A percentile compares a stretch with the other conserved stretches of the same genome.
These are phyloP conservation scores for Saturnispora hagleri DNA, from an alignment of 805 yeast species.

Conservation along the genomic window DNA sequence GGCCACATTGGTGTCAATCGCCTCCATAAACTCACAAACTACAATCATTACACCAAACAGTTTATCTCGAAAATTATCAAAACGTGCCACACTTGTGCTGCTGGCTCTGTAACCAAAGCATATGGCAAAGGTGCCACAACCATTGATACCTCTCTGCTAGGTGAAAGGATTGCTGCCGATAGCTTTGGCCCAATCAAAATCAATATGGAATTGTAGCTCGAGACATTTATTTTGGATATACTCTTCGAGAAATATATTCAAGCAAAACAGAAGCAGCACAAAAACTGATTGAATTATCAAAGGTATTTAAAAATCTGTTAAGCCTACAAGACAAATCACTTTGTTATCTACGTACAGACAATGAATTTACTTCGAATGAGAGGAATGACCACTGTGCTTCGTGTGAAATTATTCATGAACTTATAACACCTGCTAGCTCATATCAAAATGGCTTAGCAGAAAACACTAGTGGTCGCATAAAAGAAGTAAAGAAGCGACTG, in stretches of 20 bases:
- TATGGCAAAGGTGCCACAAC: background rate
- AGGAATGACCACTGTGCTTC: background rate
- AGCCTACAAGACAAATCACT: background rate
- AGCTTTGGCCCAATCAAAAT: background rate
- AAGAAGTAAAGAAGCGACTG: background rate
- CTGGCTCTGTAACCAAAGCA: background rate
- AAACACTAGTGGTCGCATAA: background rate
- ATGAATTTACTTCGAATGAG: background rate
- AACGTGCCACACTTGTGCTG: background rate
- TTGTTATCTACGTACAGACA: background rate
- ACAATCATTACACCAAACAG: background rate
- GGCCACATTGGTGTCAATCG: background rate
- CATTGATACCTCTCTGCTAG: background rate
- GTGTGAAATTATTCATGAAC: background rate
- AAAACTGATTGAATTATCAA: background rate
- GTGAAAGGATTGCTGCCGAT: background rate
- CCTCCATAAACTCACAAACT: background rate
- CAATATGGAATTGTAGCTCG: background rate
- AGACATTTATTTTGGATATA: background rate
- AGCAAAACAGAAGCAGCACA: background rate
- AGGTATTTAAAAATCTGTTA: background rate
- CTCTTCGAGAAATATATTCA: background rate
- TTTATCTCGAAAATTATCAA: background rate
- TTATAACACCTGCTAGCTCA: background rate
- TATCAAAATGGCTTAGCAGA: conserved; percentile 3